Evolutionary conservation across 257 asterid species (phyloP).

Genomic region (Nicotiana attenuata): DNA sequence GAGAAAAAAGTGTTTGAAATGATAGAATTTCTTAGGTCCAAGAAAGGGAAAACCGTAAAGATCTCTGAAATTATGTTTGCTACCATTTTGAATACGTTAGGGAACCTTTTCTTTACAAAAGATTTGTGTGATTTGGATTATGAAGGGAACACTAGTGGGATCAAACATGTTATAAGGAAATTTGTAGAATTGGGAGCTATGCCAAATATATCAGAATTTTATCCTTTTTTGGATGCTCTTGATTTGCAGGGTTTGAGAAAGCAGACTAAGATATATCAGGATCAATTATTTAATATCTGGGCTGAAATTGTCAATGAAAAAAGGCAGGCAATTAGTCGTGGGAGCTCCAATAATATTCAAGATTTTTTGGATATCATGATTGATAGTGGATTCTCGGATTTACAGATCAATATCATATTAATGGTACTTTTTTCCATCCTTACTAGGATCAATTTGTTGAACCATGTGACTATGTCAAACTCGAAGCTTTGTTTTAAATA

Average conservation of each 20-base stretch:
- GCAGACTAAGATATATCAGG: not conserved
- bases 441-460: not conserved
- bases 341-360: not conserved
- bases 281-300: conserved; percentile 22
- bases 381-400: conserved; percentile 24
- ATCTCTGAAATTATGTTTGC: conserved; percentile 23
- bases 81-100: conserved; percentile 28
- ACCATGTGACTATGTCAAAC: not conserved
- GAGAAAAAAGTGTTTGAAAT: conserved; percentile 28
- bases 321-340: not conserved
- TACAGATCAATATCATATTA: conserved; percentile 31
- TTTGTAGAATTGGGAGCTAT: conserved; percentile 10
- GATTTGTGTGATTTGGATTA: conserved; percentile 24
- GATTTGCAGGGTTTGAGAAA: conserved; percentile 41
- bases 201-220: conserved; percentile 36
- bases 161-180: conserved; percentile 25
- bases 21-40: conserved; percentile 29
- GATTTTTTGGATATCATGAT: conserved; percentile 33
- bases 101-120: conserved; percentile 26
- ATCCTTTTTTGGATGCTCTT: conserved; percentile 20
- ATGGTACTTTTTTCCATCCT: conserved; percentile 14
- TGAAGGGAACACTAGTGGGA: conserved; percentile 1
- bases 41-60: conserved; percentile 17
- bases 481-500: not conserved
- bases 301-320: conserved; percentile 29